phyloP scores from a whole-genome alignment of 208 protist genomes.

The Trichomonas tenax region DNA sequence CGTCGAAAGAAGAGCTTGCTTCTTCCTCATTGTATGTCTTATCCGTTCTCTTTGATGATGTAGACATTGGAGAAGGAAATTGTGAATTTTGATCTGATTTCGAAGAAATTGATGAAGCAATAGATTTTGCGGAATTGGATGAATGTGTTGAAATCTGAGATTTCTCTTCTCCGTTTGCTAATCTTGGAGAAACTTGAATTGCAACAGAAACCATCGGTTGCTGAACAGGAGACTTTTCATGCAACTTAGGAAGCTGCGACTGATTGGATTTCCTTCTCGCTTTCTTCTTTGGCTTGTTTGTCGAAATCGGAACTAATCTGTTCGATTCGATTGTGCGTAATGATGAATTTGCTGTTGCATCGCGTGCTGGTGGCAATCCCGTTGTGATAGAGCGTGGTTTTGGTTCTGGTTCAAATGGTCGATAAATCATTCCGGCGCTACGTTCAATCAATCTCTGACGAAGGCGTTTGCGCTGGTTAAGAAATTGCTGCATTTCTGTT shows the following conservation, averaged over 20 bases:
- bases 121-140: not conserved
- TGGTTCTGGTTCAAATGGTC: not conserved
- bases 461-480: not conserved
- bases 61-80: not conserved
- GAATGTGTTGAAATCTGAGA: not conserved
- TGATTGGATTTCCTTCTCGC: not conserved
- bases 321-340: not conserved
- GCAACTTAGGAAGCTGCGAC: not conserved
- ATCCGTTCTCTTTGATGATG: not conserved
- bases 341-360: not conserved
- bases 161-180: not conserved
- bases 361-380: not conserved
- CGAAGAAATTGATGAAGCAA: not conserved
- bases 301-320: not conserved
- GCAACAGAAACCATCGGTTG: not conserved
- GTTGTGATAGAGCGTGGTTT: not conserved
- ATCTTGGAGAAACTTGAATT: not conserved
- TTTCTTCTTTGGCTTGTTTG: not conserved
- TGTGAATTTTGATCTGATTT: not conserved
- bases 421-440: not conserved
- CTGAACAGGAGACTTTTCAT: not conserved
- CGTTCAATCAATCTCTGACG: not conserved
- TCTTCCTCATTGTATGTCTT: not conserved
- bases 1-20: not conserved
- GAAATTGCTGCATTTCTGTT: not conserved